Evolutionary conservation across 371 early-diverging fungal genomes (phyloP), one percentile per base, ranked within the genome.

Genomic region (Syncephalastrum racemosum): DNA sequence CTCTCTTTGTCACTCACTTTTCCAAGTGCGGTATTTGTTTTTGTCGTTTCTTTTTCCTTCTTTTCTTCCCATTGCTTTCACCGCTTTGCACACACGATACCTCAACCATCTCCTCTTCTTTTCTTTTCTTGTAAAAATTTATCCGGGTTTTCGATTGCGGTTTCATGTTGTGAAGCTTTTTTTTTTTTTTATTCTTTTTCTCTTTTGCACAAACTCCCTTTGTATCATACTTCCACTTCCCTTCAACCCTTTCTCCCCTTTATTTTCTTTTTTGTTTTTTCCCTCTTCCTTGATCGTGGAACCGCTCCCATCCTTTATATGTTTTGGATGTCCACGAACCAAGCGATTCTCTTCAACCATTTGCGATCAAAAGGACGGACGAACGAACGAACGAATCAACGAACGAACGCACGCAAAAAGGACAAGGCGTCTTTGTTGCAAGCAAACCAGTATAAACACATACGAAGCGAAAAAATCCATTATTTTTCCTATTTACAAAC

Each of bases 11-110:
- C 51, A n/a, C 27, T 8, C 36, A 31, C 36, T 10, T 31, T 31
- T 12, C 36, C 36, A 31, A 31, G 36, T 31, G 36, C 36, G 36
- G 36, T 31, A 31, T 31, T 31, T 31, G 36, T 31, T 31, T 31
- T 31, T 31, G 36, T 31, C 36, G 36, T 31, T 31, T 31, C 36
- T 31, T 31, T 31, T 51, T 49, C 42, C 52, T 40, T 19, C 42
- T 51, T 36, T 39, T 16, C 52, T 51, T 42, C 39, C 52, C 23
- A 40, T 51, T 51, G 36, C 42, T 51, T 40, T 51, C 20, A 36
- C 52, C 42, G 36, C 52, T 51, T 51, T 42, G 42, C 52, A 51
- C 31, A 22, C 52, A 40, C 52, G 52, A 36, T 51, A 51, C 42
- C 52, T 51, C 52, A 51, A 51, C 36, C 52, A 51, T 42, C 36